Evolutionary conservation across 2,329 filamentous ascomycete genomes (phyloP).

Genomic region (Cladosporium sp.): DNA sequence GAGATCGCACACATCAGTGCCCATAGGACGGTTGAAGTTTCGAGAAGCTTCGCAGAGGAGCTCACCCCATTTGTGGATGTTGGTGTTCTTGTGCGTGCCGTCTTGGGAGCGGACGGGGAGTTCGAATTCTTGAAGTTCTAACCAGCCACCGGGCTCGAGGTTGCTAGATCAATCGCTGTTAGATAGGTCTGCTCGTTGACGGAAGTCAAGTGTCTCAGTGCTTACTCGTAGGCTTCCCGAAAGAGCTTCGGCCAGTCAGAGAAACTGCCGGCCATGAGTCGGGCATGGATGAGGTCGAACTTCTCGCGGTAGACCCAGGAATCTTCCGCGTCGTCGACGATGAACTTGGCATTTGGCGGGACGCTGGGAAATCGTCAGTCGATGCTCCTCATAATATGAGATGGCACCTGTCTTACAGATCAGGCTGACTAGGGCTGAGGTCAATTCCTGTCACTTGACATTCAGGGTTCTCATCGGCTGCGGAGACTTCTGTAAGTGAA

Average conservation of each 20-base stretch:
- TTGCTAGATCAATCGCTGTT: conserved; percentile 25
- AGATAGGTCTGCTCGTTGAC: neutral
- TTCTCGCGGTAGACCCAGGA: conserved; percentile 51
- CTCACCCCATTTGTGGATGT: conserved; percentile 31
- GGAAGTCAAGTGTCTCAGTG: conserved; percentile 20
- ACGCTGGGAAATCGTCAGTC: conserved; percentile 33
- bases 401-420: conserved; percentile 21
- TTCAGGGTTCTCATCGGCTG: conserved; percentile 39
- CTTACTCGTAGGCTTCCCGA: conserved; percentile 43
- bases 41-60: conserved; percentile 34
- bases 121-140: conserved; percentile 48
- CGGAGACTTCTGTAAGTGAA: neutral
- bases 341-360: conserved; percentile 57
- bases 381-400: neutral
- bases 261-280: conserved; percentile 49
- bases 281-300: conserved; percentile 54
- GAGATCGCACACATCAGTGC: conserved; percentile 32
- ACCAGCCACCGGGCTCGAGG: conserved; percentile 47
- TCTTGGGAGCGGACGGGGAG: conserved; percentile 36
- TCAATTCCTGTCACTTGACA: conserved; percentile 43
- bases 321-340: conserved; percentile 58
- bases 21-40: conserved; percentile 39
- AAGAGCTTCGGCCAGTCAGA: conserved; percentile 49
- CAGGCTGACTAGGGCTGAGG: conserved; percentile 46
- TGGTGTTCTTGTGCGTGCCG: conserved; percentile 30